Percentiles rank a stretch among this genome's conserved stretches.
These are phyloP conservation scores for Gossypium sturtianum DNA, from an alignment of 345 rosid genomes.

Conservation along the genomic window DNA sequence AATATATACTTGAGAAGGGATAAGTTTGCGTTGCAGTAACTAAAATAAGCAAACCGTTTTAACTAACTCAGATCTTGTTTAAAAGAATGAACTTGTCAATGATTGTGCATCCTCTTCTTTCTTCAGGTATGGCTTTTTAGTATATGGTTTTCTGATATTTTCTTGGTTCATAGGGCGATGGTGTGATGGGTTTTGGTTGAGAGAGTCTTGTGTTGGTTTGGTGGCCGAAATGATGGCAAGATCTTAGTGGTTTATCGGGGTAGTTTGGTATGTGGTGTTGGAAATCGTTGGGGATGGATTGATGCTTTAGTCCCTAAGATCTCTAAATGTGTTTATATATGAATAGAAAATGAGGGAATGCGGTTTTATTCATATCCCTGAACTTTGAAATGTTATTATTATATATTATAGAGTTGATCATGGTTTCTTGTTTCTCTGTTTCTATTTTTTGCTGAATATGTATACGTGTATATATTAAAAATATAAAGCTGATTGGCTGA, in stretches of 20 bases:
- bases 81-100: neutral
- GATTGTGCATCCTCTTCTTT: neutral
- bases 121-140: neutral
- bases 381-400: no score
- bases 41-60: neutral
- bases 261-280: neutral
- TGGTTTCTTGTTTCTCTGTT: no score
- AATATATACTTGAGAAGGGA: neutral
- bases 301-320: neutral
- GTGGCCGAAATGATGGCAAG: neutral
- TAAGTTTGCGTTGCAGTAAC: neutral
- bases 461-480: no score
- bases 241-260: neutral
- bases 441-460: no score
- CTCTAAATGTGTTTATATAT: neutral
- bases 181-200: neutral
- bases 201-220: neutral
- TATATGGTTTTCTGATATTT: neutral
- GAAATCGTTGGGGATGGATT: neutral
- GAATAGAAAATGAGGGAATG: neutral
- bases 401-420: no score
- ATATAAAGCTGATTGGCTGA: no score
- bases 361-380: neutral
- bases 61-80: neutral
- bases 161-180: neutral